Base-by-base conservation (phyloP, 768 basidiomycete genomes). In the Hydnomerulius pinastri region DNA sequence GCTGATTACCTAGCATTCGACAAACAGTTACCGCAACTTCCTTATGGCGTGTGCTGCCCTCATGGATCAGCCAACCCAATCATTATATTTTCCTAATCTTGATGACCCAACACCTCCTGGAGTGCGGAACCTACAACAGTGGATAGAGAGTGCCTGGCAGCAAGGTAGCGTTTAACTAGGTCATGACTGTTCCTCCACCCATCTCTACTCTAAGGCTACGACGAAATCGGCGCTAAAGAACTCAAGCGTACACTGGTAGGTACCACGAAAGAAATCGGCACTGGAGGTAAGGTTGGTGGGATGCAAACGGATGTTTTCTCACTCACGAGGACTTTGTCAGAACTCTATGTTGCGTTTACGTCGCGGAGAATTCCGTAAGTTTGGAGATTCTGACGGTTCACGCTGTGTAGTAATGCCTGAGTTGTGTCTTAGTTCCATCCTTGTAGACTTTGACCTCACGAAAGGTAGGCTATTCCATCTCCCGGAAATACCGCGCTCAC, bases 141-240 rank as follows among this genome's bases (percentile, higher is more conserved):
- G 86, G 84, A 83, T 97, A 38, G 88, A 96, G 64, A 73, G 77
- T 48, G 92, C 92, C 3, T 97, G 93, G 93, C 68, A 72, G 30
- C 71, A 71, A 29, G 89, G 90, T 85, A 24, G 12, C 28, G 23
- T 29, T 6, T 47, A 39, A 9, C 35, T 33, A 6, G 21, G n/a
- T 9, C 18, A 10, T 30, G 6, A 11, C 24, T 12, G 23, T 20
- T 42, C 29, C 25, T 20, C 21, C 40, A 29, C n/a, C 21, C 24
- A 53, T 13, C 59, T 25, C 3, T 1, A 32, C 36, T 40, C 20
- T 8, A 44, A 77, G 93, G 91, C 0, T 94, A 82, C 58, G 93
- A 97, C 63, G 61, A 62, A 18, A 78, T 86, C 51, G 93, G 94
- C 2, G 80, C 80, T 12, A 48, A 69, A 43, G 70, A 92, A 35